phyloP scores from a whole-genome alignment of 305 asterid genomes.

The Ruellia speciosa region DNA sequence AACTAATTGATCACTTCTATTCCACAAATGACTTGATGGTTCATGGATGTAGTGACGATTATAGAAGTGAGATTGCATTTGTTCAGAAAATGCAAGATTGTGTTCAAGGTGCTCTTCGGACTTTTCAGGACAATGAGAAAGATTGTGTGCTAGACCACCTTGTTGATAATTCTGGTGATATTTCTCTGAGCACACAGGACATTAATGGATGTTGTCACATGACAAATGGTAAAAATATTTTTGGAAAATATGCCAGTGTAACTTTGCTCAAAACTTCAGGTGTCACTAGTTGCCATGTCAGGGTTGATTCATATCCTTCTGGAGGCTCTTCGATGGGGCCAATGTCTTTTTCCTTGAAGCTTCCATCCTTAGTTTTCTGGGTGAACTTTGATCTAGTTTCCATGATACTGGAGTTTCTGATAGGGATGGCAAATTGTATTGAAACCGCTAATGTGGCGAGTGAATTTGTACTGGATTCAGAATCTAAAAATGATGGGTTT shows the following conservation, averaged over 20 bases:
- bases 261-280: slow-evolving; percentile 71
- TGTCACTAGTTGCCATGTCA: slow-evolving; percentile 46
- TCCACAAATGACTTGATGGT: slow-evolving; percentile 27
- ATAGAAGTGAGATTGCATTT: slow-evolving; percentile 30
- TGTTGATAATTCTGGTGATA: slow-evolving; percentile 26
- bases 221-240: slow-evolving; percentile 26
- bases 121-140: slow-evolving; percentile 34
- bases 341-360: slow-evolving; percentile 55
- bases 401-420: slow-evolving; percentile 37
- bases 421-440: slow-evolving; percentile 36
- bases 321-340: slow-evolving; percentile 46
- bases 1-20: slow-evolving; percentile 60
- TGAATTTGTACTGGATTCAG: slow-evolving; percentile 23
- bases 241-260: slow-evolving; percentile 38
- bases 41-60: slow-evolving; percentile 22
- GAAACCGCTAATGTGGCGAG: slow-evolving; percentile 28
- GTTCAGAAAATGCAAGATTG: slow-evolving; percentile 59
- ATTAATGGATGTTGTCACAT: slow-evolving; percentile 36
- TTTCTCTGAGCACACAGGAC: slow-evolving; percentile 31
- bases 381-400: slow-evolving; percentile 50
- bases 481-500: slow-evolving; percentile 23
- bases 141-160: slow-evolving; percentile 25
- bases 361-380: slow-evolving; percentile 78
- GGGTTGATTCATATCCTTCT: slow-evolving; percentile 41
- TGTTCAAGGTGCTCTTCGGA: slow-evolving; percentile 56